Conservation (phyloP, 1,284 basidiomycete genomes). For the Chondrostereum purpureum region DNA sequence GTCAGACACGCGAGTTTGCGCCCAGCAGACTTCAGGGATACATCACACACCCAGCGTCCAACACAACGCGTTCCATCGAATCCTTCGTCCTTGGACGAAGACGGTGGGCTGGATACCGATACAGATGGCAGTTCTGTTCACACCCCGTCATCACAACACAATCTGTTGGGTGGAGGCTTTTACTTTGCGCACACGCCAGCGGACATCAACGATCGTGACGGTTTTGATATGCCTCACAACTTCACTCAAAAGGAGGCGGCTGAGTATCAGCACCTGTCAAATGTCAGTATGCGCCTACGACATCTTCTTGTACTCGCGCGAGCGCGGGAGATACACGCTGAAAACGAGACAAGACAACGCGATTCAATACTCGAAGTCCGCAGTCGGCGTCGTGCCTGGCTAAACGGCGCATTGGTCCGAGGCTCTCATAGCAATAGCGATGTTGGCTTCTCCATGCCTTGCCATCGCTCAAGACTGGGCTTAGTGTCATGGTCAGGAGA, state of each 20-base stretch:
- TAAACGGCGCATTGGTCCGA: slow-evolving; percentile 32
- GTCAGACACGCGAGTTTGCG: slow-evolving; percentile 33
- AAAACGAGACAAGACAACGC: slow-evolving; percentile 31
- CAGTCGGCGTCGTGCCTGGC: slow-evolving; percentile 49
- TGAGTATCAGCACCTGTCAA: slow-evolving; percentile 30
- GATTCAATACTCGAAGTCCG: slow-evolving; percentile 42
- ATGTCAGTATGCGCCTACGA: slow-evolving; percentile 32
- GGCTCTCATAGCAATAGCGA: slow-evolving; percentile 18
- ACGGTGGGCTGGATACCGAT: slow-evolving; percentile 31
- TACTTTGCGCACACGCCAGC: no score
- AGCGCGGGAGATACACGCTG: slow-evolving; percentile 28
- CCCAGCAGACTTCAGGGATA: slow-evolving; percentile 19
- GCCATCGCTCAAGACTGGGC: slow-evolving; percentile 32
- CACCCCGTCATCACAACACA: slow-evolving; percentile 39
- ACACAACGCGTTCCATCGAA: slow-evolving; percentile 5
- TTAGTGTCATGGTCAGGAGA: slow-evolving; percentile 27
- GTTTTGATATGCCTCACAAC: no score
- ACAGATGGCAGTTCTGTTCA: slow-evolving; percentile 53
- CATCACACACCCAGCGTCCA: neutral
- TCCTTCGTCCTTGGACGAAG: slow-evolving; percentile 23
- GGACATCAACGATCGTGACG: no score
- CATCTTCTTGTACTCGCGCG: slow-evolving; percentile 31
- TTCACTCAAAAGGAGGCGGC: neutral
- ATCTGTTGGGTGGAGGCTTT: no score
- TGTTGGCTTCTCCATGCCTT: slow-evolving; percentile 37